Evolutionary conservation across 805 yeast genomes (phyloP).

Genomic region (Monosporozyma servazzii): DNA sequence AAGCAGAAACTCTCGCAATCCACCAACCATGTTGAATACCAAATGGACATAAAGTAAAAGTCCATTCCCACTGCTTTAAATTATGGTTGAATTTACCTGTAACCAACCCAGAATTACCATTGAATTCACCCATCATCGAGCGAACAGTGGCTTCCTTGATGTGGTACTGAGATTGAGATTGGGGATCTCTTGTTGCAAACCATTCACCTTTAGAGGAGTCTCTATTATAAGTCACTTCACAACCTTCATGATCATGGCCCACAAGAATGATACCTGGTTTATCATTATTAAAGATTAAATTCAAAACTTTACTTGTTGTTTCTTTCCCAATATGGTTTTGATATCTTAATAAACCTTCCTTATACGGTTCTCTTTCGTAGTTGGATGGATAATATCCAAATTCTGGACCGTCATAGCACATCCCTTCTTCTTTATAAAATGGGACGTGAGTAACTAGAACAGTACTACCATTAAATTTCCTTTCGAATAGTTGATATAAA

Average conservation of each 20-base stretch:
- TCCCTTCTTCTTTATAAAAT: slow-evolving; percentile 67
- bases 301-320: slow-evolving; percentile 56
- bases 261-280: slow-evolving; percentile 76
- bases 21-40: slow-evolving; percentile 92
- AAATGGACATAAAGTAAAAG: slow-evolving; percentile 70
- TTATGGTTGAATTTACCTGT: slow-evolving; percentile 55
- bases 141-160: slow-evolving; percentile 76
- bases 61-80: slow-evolving; percentile 49
- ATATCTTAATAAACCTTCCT: slow-evolving; percentile 61
- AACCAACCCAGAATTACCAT: slow-evolving; percentile 79
- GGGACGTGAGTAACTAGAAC: slow-evolving; percentile 85
- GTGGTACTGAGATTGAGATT: slow-evolving; percentile 19
- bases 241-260: slow-evolving; percentile 96
- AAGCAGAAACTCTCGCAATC: slow-evolving; percentile 56
- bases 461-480: slow-evolving; percentile 66
- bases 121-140: slow-evolving; percentile 94
- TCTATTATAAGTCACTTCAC: slow-evolving; percentile 58
- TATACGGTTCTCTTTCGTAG: slow-evolving; percentile 52
- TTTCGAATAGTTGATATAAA: slow-evolving; percentile 46
- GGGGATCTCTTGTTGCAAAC: slow-evolving; percentile 30
- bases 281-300: slow-evolving; percentile 57
- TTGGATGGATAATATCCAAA: slow-evolving; percentile 48
- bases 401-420: slow-evolving; percentile 82
- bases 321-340: slow-evolving; percentile 76
- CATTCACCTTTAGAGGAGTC: slow-evolving; percentile 38